A percentile compares a stretch with the other conserved stretches of the same genome.
These are phyloP conservation scores for Sonneratia alba DNA, from an alignment of 345 rosid species.

Conservation along the genomic window DNA sequence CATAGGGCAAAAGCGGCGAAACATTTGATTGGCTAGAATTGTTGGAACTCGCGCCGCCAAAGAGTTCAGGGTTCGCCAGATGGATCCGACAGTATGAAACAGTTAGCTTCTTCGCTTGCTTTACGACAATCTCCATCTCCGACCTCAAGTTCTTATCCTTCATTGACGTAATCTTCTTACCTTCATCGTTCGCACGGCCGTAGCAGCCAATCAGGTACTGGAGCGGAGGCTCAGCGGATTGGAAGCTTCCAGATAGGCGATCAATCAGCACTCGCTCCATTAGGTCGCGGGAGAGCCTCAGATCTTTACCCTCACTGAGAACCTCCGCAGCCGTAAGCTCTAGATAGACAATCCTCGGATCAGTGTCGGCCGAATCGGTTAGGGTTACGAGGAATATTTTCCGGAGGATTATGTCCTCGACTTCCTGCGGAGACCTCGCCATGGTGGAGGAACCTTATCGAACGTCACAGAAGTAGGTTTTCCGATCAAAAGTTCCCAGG, in stretches of 20 bases:
- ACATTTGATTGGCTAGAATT: constrained; percentile 19
- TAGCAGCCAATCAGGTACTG: constrained; percentile 67
- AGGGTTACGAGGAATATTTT: constrained; percentile 67
- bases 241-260: constrained; percentile 67
- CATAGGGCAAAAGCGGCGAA: constrained; percentile 59
- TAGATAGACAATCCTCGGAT: constrained; percentile 51
- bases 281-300: constrained; percentile 59
- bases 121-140: constrained; percentile 56
- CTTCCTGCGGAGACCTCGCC: constrained; percentile 68
- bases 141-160: constrained; percentile 61
- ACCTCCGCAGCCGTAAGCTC: constrained; percentile 88
- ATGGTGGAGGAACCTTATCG: constrained; percentile 12
- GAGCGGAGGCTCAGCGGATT: constrained; percentile 49
- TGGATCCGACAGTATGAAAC: constrained; percentile 76
- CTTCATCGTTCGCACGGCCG: constrained; percentile 70
- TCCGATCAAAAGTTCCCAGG: background rate
- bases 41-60: constrained; percentile 19
- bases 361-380: constrained; percentile 27
- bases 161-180: constrained; percentile 69
- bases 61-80: constrained; percentile 65
- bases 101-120: constrained; percentile 53
- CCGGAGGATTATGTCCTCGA: constrained; percentile 84
- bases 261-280: constrained; percentile 74
- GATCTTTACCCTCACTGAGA: constrained; percentile 76
- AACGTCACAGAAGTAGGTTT: background rate